phyloP scores from a whole-genome alignment of 169 alveolate species.

The Sarcocystis neurona region DNA sequence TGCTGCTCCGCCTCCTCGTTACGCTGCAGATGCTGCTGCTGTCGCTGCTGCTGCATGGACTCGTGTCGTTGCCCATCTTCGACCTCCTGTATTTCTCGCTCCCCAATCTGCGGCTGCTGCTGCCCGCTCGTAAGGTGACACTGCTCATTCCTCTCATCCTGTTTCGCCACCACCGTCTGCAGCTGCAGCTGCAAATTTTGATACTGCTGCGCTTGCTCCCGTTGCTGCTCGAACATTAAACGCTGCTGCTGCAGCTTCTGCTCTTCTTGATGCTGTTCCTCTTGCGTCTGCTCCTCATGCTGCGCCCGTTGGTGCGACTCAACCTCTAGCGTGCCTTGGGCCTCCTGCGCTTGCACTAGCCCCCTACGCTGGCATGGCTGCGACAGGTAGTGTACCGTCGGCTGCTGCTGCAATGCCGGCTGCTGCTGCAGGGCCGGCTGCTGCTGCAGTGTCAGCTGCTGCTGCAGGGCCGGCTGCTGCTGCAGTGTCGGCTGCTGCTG shows the following conservation, averaged over 20 bases:
- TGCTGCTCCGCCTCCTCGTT: not conserved
- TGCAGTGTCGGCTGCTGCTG: too few relatives aligned
- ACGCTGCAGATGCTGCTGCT: conserved; percentile 32
- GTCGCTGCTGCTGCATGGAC: conserved; percentile 9
- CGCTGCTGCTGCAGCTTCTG: conserved; percentile 27
- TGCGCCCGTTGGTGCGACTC: conserved; percentile 4
- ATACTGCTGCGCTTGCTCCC: not conserved
- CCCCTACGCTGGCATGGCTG: not conserved
- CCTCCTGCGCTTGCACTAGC: not conserved
- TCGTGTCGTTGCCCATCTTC: not conserved
- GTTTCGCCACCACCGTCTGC: not conserved
- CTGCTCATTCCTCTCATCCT: too few relatives aligned
- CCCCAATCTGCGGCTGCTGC: too few relatives aligned
- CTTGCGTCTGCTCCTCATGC: not conserved
- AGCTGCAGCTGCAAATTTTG: not conserved
- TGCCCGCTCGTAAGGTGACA: too few relatives aligned
- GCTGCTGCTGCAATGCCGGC: conserved; percentile 1
- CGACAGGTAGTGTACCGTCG: not conserved
- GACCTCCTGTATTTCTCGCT: not conserved
- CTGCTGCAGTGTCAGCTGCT: not conserved
- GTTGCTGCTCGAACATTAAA: not conserved
- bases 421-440: not conserved
- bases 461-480: conserved; percentile 39
- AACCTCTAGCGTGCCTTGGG: not conserved
- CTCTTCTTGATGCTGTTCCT: not conserved